Conservation (phyloP, 371 early-diverging fungal species). For the Nematocida minor region DNA sequence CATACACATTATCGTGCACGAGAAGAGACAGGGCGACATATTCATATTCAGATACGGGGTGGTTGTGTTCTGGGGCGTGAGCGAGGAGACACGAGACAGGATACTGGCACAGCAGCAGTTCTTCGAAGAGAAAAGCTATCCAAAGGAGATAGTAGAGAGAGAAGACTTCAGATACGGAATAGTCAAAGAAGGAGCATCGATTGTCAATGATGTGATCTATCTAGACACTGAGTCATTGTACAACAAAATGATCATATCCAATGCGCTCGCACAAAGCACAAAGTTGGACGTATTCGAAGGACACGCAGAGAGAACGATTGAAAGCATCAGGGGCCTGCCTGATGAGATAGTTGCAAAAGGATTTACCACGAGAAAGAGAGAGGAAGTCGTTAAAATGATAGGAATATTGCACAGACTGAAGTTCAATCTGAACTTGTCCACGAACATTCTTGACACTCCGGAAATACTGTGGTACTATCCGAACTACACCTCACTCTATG, state of each 20-base stretch:
- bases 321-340: conserved; percentile 62
- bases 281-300: conserved; percentile 66
- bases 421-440: conserved; percentile 63
- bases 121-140: conserved; percentile 61
- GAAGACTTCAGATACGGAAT: conserved; percentile 65
- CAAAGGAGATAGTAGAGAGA: conserved; percentile 53
- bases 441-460: conserved; percentile 66
- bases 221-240: conserved; percentile 61
- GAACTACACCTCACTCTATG: conserved; percentile 62
- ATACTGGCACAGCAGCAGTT: conserved; percentile 59
- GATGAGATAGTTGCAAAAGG: conserved; percentile 64
- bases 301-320: conserved; percentile 62
- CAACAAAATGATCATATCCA: conserved; percentile 66
- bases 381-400: conserved; percentile 63
- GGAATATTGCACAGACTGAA: conserved; percentile 61
- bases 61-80: conserved; percentile 64
- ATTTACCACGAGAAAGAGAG: conserved; percentile 59
- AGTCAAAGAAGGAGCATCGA: conserved; percentile 57
- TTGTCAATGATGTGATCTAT: conserved; percentile 65
- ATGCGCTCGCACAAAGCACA: conserved; percentile 66
- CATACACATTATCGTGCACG: conserved; percentile 54
- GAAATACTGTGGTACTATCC: conserved; percentile 65
- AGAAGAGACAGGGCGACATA: conserved; percentile 51
- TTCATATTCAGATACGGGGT: conserved; percentile 65
- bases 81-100: conserved; percentile 51